Percentiles rank a stretch among this genome's conserved stretches.
These are phyloP conservation scores for Scheffersomyces parashehatae DNA, from an alignment of 1,139 yeast species.

Conservation along the genomic window DNA sequence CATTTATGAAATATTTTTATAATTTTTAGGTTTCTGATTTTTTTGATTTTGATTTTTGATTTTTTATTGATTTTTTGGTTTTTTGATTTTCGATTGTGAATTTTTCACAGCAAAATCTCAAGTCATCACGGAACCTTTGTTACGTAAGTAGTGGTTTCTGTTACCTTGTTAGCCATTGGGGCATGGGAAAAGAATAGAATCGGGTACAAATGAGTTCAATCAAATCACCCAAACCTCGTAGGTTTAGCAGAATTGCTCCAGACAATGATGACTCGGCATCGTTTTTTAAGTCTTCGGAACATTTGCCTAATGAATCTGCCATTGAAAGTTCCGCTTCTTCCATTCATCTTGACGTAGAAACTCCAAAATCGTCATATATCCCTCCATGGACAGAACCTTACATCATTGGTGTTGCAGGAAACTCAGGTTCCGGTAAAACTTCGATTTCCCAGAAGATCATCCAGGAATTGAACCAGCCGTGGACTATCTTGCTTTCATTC, in stretches of 20 bases:
- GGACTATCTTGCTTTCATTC: slow-evolving; percentile 90
- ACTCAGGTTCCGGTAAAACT: slow-evolving; percentile 94
- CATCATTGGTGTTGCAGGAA: slow-evolving; percentile 92
- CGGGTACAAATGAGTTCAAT: neutral
- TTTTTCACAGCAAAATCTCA: no score
- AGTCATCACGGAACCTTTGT: no score
- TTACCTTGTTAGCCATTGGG: no score
- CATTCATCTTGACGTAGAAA: neutral
- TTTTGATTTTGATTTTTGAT: neutral
- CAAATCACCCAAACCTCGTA: slow-evolving; percentile 1
- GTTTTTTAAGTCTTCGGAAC: slow-evolving; percentile 8
- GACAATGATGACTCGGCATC: slow-evolving; percentile 20
- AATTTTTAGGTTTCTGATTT: neutral
- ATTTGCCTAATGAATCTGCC: neutral
- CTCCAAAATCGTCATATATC: slow-evolving; percentile 40
- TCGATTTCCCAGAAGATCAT: slow-evolving; percentile 86
- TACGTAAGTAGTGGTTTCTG: no score
- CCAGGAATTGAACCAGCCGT: slow-evolving; percentile 80
- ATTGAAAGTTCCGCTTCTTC: neutral
- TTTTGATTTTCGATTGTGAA: neutral
- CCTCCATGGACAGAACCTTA: slow-evolving; percentile 98
- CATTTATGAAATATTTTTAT: neutral
- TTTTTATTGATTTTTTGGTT: neutral
- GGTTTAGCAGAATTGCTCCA: slow-evolving; percentile 23
- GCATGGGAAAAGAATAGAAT: no score